Evolutionary conservation across 73 alveolate species (phyloP), one percentile per base, ranked within the genome.

Genomic region (Paramecium pentaurelia): DNA sequence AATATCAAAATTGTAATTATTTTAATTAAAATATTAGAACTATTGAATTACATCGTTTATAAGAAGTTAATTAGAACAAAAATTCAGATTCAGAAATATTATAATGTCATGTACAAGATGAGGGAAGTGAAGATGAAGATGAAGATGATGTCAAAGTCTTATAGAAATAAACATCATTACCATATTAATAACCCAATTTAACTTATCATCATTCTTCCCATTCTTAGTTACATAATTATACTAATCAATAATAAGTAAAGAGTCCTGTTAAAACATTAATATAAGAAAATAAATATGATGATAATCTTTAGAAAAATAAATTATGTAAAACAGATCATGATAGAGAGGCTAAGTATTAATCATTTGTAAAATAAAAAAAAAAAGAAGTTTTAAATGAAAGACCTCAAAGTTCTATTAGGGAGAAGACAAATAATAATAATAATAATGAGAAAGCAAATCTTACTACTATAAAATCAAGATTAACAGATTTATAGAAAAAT

Each of bases 401-500:
- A 37, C 60, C 58, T 36, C 30, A 75, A 42, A 75, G 88, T 75
- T 42, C 36, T 20, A 75, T 36, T 12, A 75, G 88, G 40, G 58
- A 75, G 18, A 75, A 75, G 40, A 22, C 47, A 4, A 42, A 34
- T 20, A 25, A 36, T 18, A 22, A 22, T 22, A 22, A 22, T 22
- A 75, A 36, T 14, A 22, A 34, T 36, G 60, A 75, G 18, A 75
- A 75, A 28, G 8, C 88, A 12, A 75, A 75, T 75, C 60, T 75
- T 25, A 18, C 88, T 75, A 75, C 88, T 6, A 75, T 75, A 3
- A 75, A 75, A 75, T 75, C 38, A 22, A 30, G 88, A 36, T 38
- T 75, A 25, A 75, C 88, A 30, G 88, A 75, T 75, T 75, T 75
- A 8, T 38, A 75, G 25, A 75, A 75, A 8, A 75, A 75, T 34